A percentile compares a stretch with the other conserved stretches of the same genome.
Conservation (phyloP, 2,329 filamentous ascomycete species). For the Beauveria sp. region DNA sequence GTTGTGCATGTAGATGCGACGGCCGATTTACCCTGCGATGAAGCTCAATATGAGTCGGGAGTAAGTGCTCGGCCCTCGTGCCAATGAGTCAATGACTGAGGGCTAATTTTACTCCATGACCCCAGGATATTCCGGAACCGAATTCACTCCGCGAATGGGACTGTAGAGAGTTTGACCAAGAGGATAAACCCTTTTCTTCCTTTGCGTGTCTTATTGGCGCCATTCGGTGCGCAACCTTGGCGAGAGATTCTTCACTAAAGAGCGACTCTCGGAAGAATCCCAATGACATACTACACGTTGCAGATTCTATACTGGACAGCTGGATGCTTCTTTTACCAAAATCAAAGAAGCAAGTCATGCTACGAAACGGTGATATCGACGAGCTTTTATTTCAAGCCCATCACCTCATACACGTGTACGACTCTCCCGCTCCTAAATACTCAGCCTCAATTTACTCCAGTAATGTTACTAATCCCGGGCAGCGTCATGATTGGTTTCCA, state of each 20-base stretch:
- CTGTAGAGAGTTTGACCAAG: constrained; percentile 49
- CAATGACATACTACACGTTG: constrained; percentile 22
- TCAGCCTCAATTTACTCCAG: background rate
- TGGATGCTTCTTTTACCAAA: constrained; percentile 31
- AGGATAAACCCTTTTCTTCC: constrained; percentile 51
- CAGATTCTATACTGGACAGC: constrained; percentile 29
- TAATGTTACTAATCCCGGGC: background rate
- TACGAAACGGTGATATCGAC: constrained; percentile 20
- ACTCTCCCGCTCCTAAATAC: background rate
- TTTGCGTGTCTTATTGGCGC: constrained; percentile 61
- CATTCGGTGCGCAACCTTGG: constrained; percentile 30
- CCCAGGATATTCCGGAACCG: constrained; percentile 18
- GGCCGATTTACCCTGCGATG: constrained; percentile 57
- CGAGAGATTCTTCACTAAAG: constrained; percentile 20
- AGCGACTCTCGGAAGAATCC: constrained; percentile 18
- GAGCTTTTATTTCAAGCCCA: constrained; percentile 24
- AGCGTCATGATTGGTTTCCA: constrained; percentile 29
- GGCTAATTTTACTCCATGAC: background rate
- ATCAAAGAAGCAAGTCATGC: constrained; percentile 24
- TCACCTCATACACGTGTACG: constrained; percentile 19
- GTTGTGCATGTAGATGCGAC: constrained; percentile 38
- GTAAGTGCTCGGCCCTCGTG: constrained; percentile 20
- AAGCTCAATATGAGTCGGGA: constrained; percentile 41
- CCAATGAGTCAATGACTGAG: too few relatives aligned
- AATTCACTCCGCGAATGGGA: constrained; percentile 54